These are phyloP conservation scores for Echinosophora koreensis DNA, from an alignment of 306 rosid species.

Conservation along the genomic window DNA sequence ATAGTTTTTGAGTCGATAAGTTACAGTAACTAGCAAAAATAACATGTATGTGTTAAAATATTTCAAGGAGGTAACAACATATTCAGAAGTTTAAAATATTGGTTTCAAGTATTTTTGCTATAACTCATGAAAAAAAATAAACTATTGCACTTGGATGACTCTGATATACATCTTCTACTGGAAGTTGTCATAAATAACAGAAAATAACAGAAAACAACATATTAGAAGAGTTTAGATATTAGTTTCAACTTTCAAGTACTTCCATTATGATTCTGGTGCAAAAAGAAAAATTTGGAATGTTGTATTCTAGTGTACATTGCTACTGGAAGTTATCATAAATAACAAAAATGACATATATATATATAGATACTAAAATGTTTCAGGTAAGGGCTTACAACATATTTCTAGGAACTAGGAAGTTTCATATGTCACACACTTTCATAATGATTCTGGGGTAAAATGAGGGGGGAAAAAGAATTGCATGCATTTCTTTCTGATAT, in stretches of 20 bases:
- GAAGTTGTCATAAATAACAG: conserved; percentile 7
- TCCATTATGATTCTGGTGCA: background rate
- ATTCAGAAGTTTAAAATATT: background rate
- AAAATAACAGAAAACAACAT: background rate
- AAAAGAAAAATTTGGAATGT: background rate
- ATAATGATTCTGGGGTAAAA: background rate
- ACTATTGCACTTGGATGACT: background rate
- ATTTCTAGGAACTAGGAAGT: background rate
- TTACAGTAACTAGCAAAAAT: conserved; percentile 5
- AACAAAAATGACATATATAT: background rate
- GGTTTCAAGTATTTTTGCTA: background rate
- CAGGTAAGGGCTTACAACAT: conserved; percentile 11
- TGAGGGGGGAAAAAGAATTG: background rate
- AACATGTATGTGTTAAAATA: background rate
- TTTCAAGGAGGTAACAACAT: conserved; percentile 22
- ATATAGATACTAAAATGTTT: background rate
- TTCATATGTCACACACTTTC: conserved; percentile 1
- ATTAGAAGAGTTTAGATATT: background rate
- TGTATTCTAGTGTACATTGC: background rate
- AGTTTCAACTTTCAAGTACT: conserved; percentile 11
- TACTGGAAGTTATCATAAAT: conserved; percentile 3
- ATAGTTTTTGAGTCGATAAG: conserved; percentile 21
- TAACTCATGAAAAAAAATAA: background rate
- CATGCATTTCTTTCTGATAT: background rate
- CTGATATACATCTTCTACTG: background rate